Evolutionary conservation across 306 rosid species (phyloP), one percentile per base, ranked within the genome.

Genomic region (Vicia villosa): DNA sequence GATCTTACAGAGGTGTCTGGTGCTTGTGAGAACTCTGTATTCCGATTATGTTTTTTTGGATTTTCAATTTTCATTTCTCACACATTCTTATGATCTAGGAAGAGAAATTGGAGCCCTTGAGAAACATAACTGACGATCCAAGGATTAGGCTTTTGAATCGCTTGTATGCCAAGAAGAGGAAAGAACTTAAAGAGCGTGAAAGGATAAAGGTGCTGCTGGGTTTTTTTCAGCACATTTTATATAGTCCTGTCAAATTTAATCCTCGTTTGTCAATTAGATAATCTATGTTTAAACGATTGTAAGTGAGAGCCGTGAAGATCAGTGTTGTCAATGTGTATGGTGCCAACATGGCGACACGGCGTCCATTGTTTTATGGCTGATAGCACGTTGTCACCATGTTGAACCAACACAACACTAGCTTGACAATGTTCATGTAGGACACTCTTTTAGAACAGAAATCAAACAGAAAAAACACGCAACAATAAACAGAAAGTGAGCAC

Each of bases 1-100:
- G 99, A 94, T 77, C 99, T 94, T 68, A 91, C 99, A 42, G 99
- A 94, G 99, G 99, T 91, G 89, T 71, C 82, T 80, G 80, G 77
- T 79, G 83, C 81, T 80, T 69, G 83, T 73, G 66, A 75, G 77
- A 82, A 82, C 82, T 70, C 72, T 46, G 51, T 77, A 66, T 77
- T 82, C 76, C 67, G 3, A 63, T 74, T 75, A 70, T 38, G 47
- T 74, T 64, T 77, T 65, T 69, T 56, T 82, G 69, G 66, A 46
- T 61, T 77, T 74, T 17, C 72, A 71, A 16, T 74, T 61, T 68
- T 80, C 72, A 68, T 72, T 65, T 82, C 84, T 94, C 46, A 83
- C 41, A 22, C 28, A 73, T 71, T 82, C 59, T 49, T 73, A 73
- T 69, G 40, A 68, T 51, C 37, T 90, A 94, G 96, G 99, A 94